Conservation (phyloP, 768 basidiomycete genomes). For the Suillus ampliporus region DNA sequence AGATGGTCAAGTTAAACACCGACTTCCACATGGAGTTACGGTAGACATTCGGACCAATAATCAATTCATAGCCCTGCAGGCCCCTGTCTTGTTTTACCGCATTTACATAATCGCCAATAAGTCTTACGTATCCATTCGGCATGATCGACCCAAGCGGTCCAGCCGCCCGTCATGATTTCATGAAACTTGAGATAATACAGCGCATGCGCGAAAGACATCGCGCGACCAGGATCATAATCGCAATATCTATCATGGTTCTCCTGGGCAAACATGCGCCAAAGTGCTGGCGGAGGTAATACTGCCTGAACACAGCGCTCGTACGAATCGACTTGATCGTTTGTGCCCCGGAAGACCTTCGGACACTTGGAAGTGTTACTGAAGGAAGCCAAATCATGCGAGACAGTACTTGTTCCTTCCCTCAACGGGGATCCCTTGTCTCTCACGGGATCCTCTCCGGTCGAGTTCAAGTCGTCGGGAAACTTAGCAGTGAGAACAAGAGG, state of each 20-base stretch:
- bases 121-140: slow-evolving; percentile 4
- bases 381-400: neutral
- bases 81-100: too few species aligned
- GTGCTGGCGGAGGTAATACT: neutral
- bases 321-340: neutral
- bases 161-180: neutral
- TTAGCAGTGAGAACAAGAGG: neutral
- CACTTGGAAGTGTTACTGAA: slow-evolving; percentile 5
- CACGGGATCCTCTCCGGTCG: neutral
- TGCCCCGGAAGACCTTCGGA: neutral
- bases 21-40: neutral
- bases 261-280: neutral
- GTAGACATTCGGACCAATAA: neutral
- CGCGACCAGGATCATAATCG: neutral
- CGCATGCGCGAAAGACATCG: neutral
- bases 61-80: neutral
- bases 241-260: slow-evolving; percentile 3
- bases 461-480: neutral
- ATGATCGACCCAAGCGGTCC: slow-evolving; percentile 1
- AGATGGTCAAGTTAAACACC: neutral
- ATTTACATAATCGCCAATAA: neutral
- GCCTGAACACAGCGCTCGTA: neutral
- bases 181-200: slow-evolving; percentile 5
- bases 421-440: neutral
- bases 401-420: neutral